Conservation (phyloP, 73 alveolate species). For the Symbiodinium pilosum region DNA sequence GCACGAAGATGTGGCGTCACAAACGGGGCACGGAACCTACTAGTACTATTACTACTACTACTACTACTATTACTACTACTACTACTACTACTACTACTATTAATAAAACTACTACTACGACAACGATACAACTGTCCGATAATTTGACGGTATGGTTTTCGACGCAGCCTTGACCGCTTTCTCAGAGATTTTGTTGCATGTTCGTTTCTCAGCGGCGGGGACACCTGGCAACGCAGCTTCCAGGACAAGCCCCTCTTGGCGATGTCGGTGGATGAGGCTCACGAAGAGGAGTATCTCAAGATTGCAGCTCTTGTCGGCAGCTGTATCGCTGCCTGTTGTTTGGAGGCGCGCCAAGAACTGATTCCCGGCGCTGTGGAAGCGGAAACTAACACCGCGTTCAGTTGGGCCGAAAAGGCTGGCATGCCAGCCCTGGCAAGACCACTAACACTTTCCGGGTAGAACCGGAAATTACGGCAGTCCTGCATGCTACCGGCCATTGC, state of each 20-base stretch:
- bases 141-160: too few species aligned
- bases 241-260: neutral
- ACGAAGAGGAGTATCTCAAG: neutral
- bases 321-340: too few species aligned
- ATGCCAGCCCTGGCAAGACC: neutral
- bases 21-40: too few species aligned
- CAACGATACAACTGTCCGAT: too few species aligned
- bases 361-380: neutral
- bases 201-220: neutral
- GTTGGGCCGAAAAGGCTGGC: neutral
- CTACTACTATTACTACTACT: too few species aligned
- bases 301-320: neutral
- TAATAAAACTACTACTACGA: too few species aligned
- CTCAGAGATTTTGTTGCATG: too few species aligned
- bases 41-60: too few species aligned
- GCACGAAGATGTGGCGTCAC: too few species aligned
- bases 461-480: neutral
- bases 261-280: neutral
- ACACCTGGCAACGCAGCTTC: neutral
- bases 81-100: too few species aligned
- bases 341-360: too few species aligned
- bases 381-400: neutral
- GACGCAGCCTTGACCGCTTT: too few species aligned
- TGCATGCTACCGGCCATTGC: conserved; percentile 2
- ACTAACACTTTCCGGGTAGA: neutral